Evolutionary conservation across 371 early-diverging fungal species (phyloP), one percentile per base, ranked within the genome.

Genomic region (Coelomomyces lativittatus): DNA sequence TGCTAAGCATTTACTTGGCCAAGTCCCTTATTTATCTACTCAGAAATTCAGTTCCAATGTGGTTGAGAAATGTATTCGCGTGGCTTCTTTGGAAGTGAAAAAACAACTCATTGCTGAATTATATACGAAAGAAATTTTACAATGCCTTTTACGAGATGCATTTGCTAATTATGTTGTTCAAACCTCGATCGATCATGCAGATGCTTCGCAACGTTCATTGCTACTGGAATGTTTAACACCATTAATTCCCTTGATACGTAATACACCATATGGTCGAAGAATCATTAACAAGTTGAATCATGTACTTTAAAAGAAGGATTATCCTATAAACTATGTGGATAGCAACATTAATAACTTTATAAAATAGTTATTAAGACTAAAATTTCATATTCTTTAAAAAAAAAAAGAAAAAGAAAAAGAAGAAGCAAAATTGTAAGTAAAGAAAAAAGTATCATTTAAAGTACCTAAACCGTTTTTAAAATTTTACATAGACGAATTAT

Each of bases 1-100:
- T 28, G 79, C 85, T 51, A 61, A 64, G n/a, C 72, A 71, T 12
- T 85, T 89, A 60, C 58, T 85, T 23, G 81, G 75, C 15, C 68
- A 83, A 58, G 79, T 88, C 17, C 79, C 78, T 48, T 62, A 60
- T 11, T 56, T 89, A 29, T 85, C 88, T 10, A 75, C 82, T 30
- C 89, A 89, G 61, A 89, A 89, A 60, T 89, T 87, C 56, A 85
- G 86, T 49, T 85, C 85, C 15, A 89, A 89, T 56, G 90, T 89
- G 39, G 85, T 89, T 54, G 90, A 89, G 56, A 87, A 86, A 78
- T 88, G 89, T 56, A 86, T 89, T 49, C 80, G 84, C 17, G 72
- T 83, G 14, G 79, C 89, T 8, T 67, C 78, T 41, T 65, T 77
- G 2, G 67, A 68, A 0, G 81, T 80, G 6, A 78, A 86, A 33